These are phyloP conservation scores for Argentina anserina DNA, from an alignment of 306 rosid species.

Conservation along the genomic window DNA sequence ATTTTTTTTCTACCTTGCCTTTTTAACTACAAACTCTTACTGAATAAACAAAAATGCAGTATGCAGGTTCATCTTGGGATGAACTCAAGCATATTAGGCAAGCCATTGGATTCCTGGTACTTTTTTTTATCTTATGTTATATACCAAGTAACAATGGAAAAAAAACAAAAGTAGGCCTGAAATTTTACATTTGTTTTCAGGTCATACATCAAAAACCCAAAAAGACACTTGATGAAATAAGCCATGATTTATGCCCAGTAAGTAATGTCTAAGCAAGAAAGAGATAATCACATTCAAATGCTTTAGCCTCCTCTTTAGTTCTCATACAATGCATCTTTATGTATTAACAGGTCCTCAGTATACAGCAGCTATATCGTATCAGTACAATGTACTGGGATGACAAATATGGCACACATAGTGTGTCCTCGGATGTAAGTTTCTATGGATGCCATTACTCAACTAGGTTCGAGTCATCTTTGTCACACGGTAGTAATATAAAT, in stretches of 20 bases:
- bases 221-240: slow-evolving; percentile 86
- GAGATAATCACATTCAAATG: background rate
- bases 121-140: background rate
- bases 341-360: slow-evolving; percentile 84
- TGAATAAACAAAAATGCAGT: slow-evolving; percentile 45
- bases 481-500: background rate
- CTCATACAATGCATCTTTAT: slow-evolving; percentile 37
- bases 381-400: slow-evolving; percentile 99
- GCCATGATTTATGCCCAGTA: slow-evolving; percentile 96
- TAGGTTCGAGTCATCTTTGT: slow-evolving; percentile 31
- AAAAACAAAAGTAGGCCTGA: slow-evolving; percentile 2
- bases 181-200: slow-evolving; percentile 40
- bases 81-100: slow-evolving; percentile 96
- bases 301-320: background rate
- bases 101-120: slow-evolving; percentile 96
- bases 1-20: slow-evolving; percentile 2
- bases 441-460: slow-evolving; percentile 34
- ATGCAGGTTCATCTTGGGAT: slow-evolving; percentile 96
- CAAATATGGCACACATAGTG: slow-evolving; percentile 99
- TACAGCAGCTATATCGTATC: slow-evolving; percentile 95
- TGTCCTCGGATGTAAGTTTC: slow-evolving; percentile 83
- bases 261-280: slow-evolving; percentile 49
- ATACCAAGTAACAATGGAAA: slow-evolving; percentile 1
- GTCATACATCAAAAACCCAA: slow-evolving; percentile 99
- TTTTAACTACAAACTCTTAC: slow-evolving; percentile 6